Base-by-base conservation (phyloP, 495 filamentous ascomycete species). In the Trichoderma reesei region DNA sequence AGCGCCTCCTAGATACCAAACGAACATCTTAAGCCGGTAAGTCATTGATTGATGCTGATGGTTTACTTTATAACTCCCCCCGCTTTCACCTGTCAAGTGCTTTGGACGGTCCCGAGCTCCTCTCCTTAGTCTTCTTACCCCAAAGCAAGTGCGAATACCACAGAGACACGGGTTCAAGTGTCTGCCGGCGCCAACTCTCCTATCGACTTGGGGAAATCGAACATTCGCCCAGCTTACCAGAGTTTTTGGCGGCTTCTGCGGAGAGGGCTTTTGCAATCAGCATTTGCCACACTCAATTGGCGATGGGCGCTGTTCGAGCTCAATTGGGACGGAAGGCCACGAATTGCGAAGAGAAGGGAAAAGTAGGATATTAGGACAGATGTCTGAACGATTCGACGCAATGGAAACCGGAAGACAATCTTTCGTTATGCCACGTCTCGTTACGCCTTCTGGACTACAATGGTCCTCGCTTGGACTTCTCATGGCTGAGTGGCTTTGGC, bases 221-320 rank as follows among this genome's bases (percentile, higher is more conserved):
- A 31, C 33, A 56, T 20, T 56, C 51, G 51, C 51, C 51, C 9
- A 34, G 20, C 4, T 56, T 56, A 56, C 34, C 51, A 56, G 51
- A 14, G 34, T 26, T 56, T 56, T 26, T 56, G 51, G 51, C 51
- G 51, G 51, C 51, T 56, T 56, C 51, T 34, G 51, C 51, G 51
- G 51, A 56, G 33, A 8, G 51, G 26, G 26, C 26, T 26, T 10
- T 56, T n/a, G 26, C 26, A 56, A 56, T 9, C 13, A 46, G 16
- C 11, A 1, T 26, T 46, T 46, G 42, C 51, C 51, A 56, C 51
- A 26, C 51, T 18, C 20, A 9, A 33, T 33, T 26, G 51, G 34
- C 34, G 20, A 36, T 56, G 34, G 51, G 26, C 20, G 26, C 51
- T 56, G 51, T 2, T 56, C 16, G 51, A 56, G 34, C 51, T 56